Conservation (phyloP, 2,329 filamentous ascomycete genomes). For the Chaetomium olivaceum region DNA sequence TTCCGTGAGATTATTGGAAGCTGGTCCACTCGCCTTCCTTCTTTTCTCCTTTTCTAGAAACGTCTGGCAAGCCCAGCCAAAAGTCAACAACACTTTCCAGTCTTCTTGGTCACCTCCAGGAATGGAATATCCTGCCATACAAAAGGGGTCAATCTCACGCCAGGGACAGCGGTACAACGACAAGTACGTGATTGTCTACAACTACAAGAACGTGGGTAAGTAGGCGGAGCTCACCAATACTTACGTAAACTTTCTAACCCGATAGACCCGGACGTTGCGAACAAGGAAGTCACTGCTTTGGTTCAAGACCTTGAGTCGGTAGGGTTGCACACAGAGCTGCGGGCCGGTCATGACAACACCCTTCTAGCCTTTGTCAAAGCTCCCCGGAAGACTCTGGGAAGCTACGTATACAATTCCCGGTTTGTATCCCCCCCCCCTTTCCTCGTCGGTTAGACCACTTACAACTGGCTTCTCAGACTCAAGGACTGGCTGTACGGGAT, state of each 20-base stretch:
- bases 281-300: neutral
- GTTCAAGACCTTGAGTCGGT: neutral
- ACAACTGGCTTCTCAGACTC: neutral
- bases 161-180: neutral
- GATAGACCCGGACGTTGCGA: neutral
- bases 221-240: too few relatives aligned
- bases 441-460: neutral
- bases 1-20: neutral
- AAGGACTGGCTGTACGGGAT: neutral
- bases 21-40: neutral
- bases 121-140: neutral
- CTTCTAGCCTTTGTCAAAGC: neutral
- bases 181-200: constrained; percentile 1
- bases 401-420: neutral
- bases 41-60: neutral
- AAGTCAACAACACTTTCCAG: neutral
- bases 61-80: neutral
- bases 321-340: neutral
- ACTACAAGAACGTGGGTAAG: neutral
- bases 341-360: neutral
- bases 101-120: neutral
- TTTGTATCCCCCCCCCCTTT: neutral
- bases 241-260: neutral
- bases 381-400: neutral
- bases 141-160: neutral